These are phyloP conservation scores for Talaromyces liani DNA, from an alignment of 495 filamentous ascomycete species.

Conservation along the genomic window DNA sequence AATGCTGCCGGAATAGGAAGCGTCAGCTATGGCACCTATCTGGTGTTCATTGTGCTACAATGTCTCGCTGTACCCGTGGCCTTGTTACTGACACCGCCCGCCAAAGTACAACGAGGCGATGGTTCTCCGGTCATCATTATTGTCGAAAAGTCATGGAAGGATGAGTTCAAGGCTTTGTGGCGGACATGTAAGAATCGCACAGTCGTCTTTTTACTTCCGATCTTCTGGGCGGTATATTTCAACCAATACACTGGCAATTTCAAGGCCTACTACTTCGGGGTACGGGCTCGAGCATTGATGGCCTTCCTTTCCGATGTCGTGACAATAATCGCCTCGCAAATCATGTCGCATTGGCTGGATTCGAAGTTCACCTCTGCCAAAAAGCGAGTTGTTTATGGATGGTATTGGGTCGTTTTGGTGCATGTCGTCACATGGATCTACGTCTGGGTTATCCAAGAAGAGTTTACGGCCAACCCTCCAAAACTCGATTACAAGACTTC, in stretches of 20 bases:
- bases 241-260: slow-evolving; percentile 32
- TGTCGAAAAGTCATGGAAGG: slow-evolving; percentile 33
- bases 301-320: slow-evolving; percentile 29
- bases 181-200: slow-evolving; percentile 13
- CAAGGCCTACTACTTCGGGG: slow-evolving; percentile 30
- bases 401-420: slow-evolving; percentile 32
- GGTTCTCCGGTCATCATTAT: slow-evolving; percentile 44
- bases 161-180: slow-evolving; percentile 25
- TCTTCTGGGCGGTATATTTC: slow-evolving; percentile 35
- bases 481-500: slow-evolving; percentile 34
- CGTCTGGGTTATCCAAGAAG: slow-evolving; percentile 42
- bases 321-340: slow-evolving; percentile 24
- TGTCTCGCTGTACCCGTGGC: slow-evolving; percentile 45
- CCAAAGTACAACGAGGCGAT: slow-evolving; percentile 47
- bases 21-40: slow-evolving; percentile 30
- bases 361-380: slow-evolving; percentile 28
- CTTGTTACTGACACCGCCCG: slow-evolving; percentile 44
- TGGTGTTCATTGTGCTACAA: slow-evolving; percentile 55
- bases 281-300: slow-evolving; percentile 29
- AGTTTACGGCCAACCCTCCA: slow-evolving; percentile 35
- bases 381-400: slow-evolving; percentile 32
- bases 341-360: slow-evolving; percentile 36
- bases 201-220: slow-evolving; percentile 25
- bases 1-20: slow-evolving; percentile 12
- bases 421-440: slow-evolving; percentile 40